Base-by-base conservation (phyloP, 805 yeast species). In the Candida fluviatilis region DNA sequence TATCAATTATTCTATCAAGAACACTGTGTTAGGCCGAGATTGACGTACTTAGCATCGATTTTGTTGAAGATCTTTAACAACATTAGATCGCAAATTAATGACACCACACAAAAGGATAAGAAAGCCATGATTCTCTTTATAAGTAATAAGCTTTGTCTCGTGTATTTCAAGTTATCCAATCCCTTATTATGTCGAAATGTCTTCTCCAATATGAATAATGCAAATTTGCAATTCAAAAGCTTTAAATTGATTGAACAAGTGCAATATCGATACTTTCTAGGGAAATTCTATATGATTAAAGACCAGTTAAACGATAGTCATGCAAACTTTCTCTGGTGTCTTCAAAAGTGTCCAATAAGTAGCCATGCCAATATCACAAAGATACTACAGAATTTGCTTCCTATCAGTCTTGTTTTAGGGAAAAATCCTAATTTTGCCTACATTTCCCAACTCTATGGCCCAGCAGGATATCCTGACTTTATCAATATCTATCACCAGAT, bases 161-260 rank as follows among this genome's bases (percentile, higher is more conserved):
- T 76, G 4, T 82, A 82, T 54, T 80, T 76, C 51, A 60, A 55
- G 28, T 69, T 80, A 16, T 72, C 66, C 21, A 76, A 73, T 21
- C 82, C 84, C 4, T 62, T 78, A 46, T 57, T 78, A 13, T 80
- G 85, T 55, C 69, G 78, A 25, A 78, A 80, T 47, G 77, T 80
- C 28, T 78, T 78, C 49, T 70, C 81, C 24, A 80, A 79, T 52
- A 72, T 80, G 63, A 76, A 73, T 47, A 74, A 75, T 34, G 65
- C 80, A 14, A 60, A 63, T 17, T 57, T 79, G 28, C 65, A 62
- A 28, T 67, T 69, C 37, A 46, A 45, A 3, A 54, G 61, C n/a
- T 76, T 69, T 29, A 52, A 67, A 3, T 62, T 49, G 30, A 55
- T 67, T 13, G 76, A 76, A 44, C 69, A 74, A 32, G 50, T 78